phyloP scores from a whole-genome alignment of 2,329 filamentous ascomycete species.

The Nemania diffusa region DNA sequence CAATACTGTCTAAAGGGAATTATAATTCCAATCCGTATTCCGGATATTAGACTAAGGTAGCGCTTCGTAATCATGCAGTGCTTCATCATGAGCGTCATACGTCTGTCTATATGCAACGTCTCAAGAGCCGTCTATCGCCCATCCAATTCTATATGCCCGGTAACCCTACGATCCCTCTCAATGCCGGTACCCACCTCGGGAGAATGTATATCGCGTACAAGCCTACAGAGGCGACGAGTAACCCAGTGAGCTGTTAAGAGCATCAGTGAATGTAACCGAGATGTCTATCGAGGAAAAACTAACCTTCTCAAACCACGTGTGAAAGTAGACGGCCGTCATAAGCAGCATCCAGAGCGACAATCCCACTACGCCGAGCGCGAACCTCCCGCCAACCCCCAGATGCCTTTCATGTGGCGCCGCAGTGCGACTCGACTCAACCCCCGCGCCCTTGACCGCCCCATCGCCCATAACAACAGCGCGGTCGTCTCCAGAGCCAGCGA shows the following conservation, averaged over 20 bases:
- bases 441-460: slow-evolving; percentile 70
- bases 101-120: slow-evolving; percentile 24
- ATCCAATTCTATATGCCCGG: slow-evolving; percentile 41
- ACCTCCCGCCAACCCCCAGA: slow-evolving; percentile 62
- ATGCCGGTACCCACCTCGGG: slow-evolving; percentile 41
- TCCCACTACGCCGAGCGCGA: slow-evolving; percentile 71
- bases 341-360: slow-evolving; percentile 94
- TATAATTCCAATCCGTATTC: neutral
- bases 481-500: slow-evolving; percentile 64
- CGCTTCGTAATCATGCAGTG: slow-evolving; percentile 10
- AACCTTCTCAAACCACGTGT: slow-evolving; percentile 98
- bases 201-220: slow-evolving; percentile 43
- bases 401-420: slow-evolving; percentile 45
- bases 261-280: slow-evolving; percentile 17
- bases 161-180: slow-evolving; percentile 41
- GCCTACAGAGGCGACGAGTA: slow-evolving; percentile 41
- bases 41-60: neutral
- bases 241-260: slow-evolving; percentile 34
- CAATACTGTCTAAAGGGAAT: neutral
- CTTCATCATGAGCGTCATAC: slow-evolving; percentile 8
- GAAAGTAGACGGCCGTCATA: slow-evolving; percentile 98
- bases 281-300: slow-evolving; percentile 42
- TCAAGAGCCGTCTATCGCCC: slow-evolving; percentile 1
- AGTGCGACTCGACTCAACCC: slow-evolving; percentile 56
- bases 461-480: slow-evolving; percentile 73